These are phyloP conservation scores for Anthostomella pinea DNA, from an alignment of 2,329 filamentous ascomycete species.

Conservation along the genomic window DNA sequence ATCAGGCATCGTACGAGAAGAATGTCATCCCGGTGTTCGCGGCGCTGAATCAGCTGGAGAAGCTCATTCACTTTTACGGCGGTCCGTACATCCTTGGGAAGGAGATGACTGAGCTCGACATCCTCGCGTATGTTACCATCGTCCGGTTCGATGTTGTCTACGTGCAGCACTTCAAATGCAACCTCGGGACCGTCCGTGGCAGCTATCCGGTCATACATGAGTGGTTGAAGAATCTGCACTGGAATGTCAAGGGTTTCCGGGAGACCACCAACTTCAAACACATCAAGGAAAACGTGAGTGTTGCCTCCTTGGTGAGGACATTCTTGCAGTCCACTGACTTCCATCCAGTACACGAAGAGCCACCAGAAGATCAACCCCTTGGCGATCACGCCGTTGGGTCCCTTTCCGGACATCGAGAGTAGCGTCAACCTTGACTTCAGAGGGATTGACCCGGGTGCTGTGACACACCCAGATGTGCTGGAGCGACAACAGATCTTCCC, in stretches of 20 bases:
- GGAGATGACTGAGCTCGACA: constrained; percentile 56
- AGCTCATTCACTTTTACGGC: constrained; percentile 30
- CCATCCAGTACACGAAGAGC: constrained; percentile 47
- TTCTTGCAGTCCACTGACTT: background rate
- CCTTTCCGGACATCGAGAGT: constrained; percentile 55
- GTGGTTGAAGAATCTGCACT: constrained; percentile 60
- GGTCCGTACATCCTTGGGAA: constrained; percentile 56
- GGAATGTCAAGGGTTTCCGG: constrained; percentile 50
- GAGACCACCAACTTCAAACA: constrained; percentile 63
- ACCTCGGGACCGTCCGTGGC: constrained; percentile 57
- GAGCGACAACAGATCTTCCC: constrained; percentile 29
- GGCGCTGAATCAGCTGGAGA: constrained; percentile 58
- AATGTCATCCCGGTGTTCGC: constrained; percentile 55
- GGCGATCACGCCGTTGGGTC: constrained; percentile 61
- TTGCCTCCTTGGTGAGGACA: background rate
- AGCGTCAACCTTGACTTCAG: constrained; percentile 48
- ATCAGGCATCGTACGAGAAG: constrained; percentile 54
- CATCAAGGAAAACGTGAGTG: constrained; percentile 59
- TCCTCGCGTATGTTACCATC: constrained; percentile 55
- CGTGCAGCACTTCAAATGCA: constrained; percentile 66
- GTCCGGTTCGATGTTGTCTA: constrained; percentile 61
- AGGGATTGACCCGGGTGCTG: constrained; percentile 44
- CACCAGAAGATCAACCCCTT: constrained; percentile 58
- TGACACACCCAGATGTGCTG: constrained; percentile 41
- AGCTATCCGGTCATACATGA: constrained; percentile 59